Conservation (phyloP, 2,329 filamentous ascomycete species). For the Calonectria hongkongensis region DNA sequence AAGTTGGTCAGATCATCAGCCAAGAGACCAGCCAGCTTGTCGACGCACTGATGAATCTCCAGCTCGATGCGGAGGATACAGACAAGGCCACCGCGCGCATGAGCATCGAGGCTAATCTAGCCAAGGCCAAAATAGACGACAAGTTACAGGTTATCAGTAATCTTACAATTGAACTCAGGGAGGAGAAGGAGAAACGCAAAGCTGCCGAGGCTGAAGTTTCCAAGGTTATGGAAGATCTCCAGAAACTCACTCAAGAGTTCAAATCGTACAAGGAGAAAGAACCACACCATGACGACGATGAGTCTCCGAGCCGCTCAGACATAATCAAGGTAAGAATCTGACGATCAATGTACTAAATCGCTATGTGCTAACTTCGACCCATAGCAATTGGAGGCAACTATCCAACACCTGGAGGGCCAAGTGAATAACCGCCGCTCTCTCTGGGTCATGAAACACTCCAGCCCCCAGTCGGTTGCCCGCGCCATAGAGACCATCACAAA, state of each 20-base stretch:
- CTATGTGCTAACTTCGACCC: not conserved
- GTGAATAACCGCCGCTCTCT: constrained; percentile 60
- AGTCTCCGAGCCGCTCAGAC: constrained; percentile 50
- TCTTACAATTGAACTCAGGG: constrained; percentile 57
- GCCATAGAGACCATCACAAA: constrained; percentile 58
- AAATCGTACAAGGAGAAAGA: constrained; percentile 56
- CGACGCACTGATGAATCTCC: constrained; percentile 61
- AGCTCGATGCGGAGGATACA: constrained; percentile 62
- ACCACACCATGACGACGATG: constrained; percentile 42
- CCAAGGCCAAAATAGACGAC: constrained; percentile 59
- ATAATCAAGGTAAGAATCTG: constrained; percentile 57
- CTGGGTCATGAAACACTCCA: constrained; percentile 60
- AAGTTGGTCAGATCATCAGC: constrained; percentile 62
- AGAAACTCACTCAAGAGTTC: constrained; percentile 55
- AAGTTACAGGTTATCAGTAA: constrained; percentile 58
- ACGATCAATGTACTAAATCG: too few relatives aligned
- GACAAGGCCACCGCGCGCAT: constrained; percentile 62
- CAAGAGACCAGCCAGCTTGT: constrained; percentile 63
- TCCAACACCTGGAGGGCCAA: constrained; percentile 61
- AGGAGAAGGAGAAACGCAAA: constrained; percentile 57
- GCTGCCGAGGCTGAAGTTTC: constrained; percentile 54
- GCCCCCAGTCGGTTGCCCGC: constrained; percentile 56
- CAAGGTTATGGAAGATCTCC: constrained; percentile 55
- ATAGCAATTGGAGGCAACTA: constrained; percentile 58
- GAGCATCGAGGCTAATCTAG: constrained; percentile 62